phyloP scores from a whole-genome alignment of 306 rosid genomes.

The Vigna trinervia region DNA sequence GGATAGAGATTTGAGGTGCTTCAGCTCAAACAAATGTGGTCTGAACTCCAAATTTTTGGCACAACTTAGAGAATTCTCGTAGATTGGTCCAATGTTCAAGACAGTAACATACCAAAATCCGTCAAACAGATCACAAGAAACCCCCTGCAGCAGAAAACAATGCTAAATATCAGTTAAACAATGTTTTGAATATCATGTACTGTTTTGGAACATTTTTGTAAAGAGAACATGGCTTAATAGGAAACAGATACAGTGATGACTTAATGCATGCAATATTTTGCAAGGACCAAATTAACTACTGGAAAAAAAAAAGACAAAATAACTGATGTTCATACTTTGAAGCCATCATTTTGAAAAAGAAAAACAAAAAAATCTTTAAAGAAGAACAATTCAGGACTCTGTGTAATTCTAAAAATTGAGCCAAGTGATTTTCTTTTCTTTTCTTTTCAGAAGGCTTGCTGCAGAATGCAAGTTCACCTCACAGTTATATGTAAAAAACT shows the following conservation, averaged over 20 bases:
- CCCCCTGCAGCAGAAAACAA: slow-evolving; percentile 68
- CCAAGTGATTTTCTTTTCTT: slow-evolving; percentile 9
- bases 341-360: neutral
- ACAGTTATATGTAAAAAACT: neutral
- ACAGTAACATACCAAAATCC: slow-evolving; percentile 82
- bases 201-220: slow-evolving; percentile 15
- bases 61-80: slow-evolving; percentile 80
- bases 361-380: neutral
- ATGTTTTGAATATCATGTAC: neutral
- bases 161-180: slow-evolving; percentile 16
- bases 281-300: neutral
- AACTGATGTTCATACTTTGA: slow-evolving; percentile 9
- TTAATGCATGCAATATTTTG: neutral
- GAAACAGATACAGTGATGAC: neutral
- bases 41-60: slow-evolving; percentile 55
- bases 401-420: slow-evolving; percentile 2
- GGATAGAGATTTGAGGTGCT: slow-evolving; percentile 67
- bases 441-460: neutral
- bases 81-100: slow-evolving; percentile 72
- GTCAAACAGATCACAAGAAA: slow-evolving; percentile 79
- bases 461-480: slow-evolving; percentile 16
- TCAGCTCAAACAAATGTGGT: slow-evolving; percentile 66
- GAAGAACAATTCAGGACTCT: neutral
- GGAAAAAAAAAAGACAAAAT: neutral
- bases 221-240: slow-evolving; percentile 6